Conservation (phyloP, 2,329 filamentous ascomycete species). For the Cladosporium sp. region DNA sequence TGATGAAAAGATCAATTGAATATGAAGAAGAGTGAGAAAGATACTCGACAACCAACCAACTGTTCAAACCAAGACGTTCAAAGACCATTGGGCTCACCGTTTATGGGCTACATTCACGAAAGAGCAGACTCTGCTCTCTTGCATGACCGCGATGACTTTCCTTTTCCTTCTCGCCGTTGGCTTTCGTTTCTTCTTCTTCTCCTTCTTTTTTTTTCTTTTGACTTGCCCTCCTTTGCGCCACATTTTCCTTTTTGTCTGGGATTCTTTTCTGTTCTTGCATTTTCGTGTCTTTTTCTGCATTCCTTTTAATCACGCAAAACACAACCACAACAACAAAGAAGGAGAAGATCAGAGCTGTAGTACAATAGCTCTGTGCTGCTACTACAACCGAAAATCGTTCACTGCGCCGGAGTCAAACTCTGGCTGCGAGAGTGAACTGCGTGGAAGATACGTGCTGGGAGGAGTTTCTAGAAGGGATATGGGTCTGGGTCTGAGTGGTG, state of each 20-base stretch:
- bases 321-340: background rate
- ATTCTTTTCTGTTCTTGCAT: background rate
- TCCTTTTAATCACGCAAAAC: background rate
- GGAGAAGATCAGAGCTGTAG: background rate
- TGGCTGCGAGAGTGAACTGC: too few species aligned
- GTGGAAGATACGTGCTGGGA: background rate
- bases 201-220: background rate
- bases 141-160: background rate
- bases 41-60: background rate
- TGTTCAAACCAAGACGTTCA: background rate
- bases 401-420: too few species aligned
- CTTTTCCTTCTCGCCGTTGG: background rate
- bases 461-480: background rate
- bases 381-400: too few species aligned
- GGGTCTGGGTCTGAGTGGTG: too few species aligned
- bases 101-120: background rate
- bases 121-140: background rate
- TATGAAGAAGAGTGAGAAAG: background rate
- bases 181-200: background rate
- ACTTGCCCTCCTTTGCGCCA: too few species aligned
- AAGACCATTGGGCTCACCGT: background rate
- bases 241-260: background rate
- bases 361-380: too few species aligned
- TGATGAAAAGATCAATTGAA: background rate
- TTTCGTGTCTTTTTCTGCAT: background rate